Evolutionary conservation across 768 basidiomycete species (phyloP).

Genomic region (Tylopilus sp.): DNA sequence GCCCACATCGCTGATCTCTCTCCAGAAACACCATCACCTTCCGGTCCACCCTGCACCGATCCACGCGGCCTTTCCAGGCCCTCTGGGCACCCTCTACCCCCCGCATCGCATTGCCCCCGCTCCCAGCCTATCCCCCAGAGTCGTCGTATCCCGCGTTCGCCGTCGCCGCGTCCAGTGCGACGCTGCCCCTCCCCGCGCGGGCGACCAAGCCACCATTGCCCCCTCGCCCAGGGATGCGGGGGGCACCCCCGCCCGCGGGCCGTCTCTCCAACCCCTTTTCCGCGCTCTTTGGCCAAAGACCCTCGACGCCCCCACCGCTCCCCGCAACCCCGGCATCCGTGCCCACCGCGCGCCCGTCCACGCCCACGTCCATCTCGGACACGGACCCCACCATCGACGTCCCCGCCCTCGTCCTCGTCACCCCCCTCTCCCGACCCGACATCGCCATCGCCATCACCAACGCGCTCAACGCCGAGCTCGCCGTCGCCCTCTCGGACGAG

Average conservation of each 20-base stretch:
- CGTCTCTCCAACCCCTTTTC: slow-evolving; percentile 75
- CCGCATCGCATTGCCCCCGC: slow-evolving; percentile 50
- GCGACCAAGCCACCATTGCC: slow-evolving; percentile 50
- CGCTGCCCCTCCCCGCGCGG: slow-evolving; percentile 33
- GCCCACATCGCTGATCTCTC: slow-evolving; percentile 28
- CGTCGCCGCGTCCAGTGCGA: slow-evolving; percentile 38
- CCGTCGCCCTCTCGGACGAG: slow-evolving; percentile 40
- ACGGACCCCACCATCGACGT: slow-evolving; percentile 47
- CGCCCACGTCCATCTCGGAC: slow-evolving; percentile 31
- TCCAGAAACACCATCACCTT: slow-evolving; percentile 39
- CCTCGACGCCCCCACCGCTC: slow-evolving; percentile 31
- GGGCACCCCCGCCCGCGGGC: slow-evolving; percentile 28
- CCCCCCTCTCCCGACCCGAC: slow-evolving; percentile 49
- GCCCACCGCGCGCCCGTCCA: slow-evolving; percentile 10
- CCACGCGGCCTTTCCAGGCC: slow-evolving; percentile 41
- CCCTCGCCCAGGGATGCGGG: slow-evolving; percentile 30
- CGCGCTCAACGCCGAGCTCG: slow-evolving; percentile 54
- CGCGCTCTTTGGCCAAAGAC: slow-evolving; percentile 61
- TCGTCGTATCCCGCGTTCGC: slow-evolving; percentile 47
- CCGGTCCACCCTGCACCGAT: slow-evolving; percentile 40
- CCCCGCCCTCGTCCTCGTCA: slow-evolving; percentile 56
- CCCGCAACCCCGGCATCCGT: slow-evolving; percentile 19
- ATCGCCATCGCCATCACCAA: slow-evolving; percentile 52
- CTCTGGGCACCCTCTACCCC: slow-evolving; percentile 34
- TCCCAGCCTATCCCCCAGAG: slow-evolving; percentile 40